Base-by-base conservation (phyloP, 768 basidiomycete genomes). In the Amanita molliuscula region DNA sequence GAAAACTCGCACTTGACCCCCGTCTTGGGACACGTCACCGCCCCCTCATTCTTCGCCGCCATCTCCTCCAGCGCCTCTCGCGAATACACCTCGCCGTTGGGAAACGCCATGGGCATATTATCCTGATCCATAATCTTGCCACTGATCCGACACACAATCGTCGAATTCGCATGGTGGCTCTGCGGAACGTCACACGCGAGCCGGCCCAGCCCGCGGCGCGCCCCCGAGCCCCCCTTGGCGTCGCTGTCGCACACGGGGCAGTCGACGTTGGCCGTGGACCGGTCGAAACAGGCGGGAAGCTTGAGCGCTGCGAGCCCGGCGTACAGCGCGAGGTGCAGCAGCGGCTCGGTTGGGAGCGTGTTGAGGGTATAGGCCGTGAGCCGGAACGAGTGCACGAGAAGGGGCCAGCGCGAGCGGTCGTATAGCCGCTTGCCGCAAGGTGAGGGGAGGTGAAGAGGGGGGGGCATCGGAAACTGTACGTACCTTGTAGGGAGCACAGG, bases 111-210 rank as follows among this genome's bases (percentile, higher is more conserved):
- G 0, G 94, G 91, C 74, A 85, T 82, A 58, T 94, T 94, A 61
- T 92, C 82, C 55, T 82, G 93, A 58, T 96, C 88, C 85, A 98
- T 95, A 50, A 98, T 93, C 62, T 84, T 82, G 21, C 95, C 93
- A 54, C 79, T 91, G 59, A 97, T 76, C 47, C 81, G 68, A 61
- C 96, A 98, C 13, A 98, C 94, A 48, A 99, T 89, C 0, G 90
- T 95, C 18, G 92, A 95, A 61, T 95, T 97, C 35, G 85, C 82
- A 62, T 98, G 93, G 67, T 98, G 94, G 56, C 88, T 89, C 61
- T 78, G 82, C 1, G 96, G 94, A 0, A 97, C 91, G 55, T 92
- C 88, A 50, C 75, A 71, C 10, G 88, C 90, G 6, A 99, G 77
- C 52, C 76, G 72, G 18, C 84, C 82, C 7, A 94, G 71, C 20